These are phyloP conservation scores for Aspergillus niger DNA, from an alignment of 2,329 filamentous ascomycete genomes.

Conservation along the genomic window DNA sequence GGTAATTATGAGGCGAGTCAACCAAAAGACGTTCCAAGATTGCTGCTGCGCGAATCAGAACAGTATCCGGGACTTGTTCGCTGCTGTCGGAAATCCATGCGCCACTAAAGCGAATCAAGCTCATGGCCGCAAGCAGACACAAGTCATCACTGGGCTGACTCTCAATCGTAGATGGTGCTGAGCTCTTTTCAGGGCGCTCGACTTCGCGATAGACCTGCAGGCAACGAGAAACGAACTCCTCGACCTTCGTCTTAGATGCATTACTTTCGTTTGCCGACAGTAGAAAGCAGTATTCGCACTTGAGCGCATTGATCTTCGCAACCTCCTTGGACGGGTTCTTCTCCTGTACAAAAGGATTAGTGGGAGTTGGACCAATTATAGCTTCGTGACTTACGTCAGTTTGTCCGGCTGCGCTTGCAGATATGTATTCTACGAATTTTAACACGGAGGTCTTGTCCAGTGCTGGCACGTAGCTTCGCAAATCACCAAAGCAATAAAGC, in stretches of 20 bases:
- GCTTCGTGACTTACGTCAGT: slow-evolving; percentile 27
- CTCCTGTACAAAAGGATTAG: slow-evolving; percentile 19
- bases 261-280: slow-evolving; percentile 35
- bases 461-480: slow-evolving; percentile 38
- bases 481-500: slow-evolving; percentile 49
- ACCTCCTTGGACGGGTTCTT: slow-evolving; percentile 30
- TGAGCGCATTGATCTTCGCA: slow-evolving; percentile 45
- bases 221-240: slow-evolving; percentile 43
- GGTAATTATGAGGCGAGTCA: slow-evolving; percentile 51
- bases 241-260: slow-evolving; percentile 29
- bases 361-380: background rate
- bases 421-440: slow-evolving; percentile 32
- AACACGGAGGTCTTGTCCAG: slow-evolving; percentile 31
- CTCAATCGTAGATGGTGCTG: slow-evolving; percentile 41
- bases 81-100: slow-evolving; percentile 19
- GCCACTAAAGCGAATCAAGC: slow-evolving; percentile 37
- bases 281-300: slow-evolving; percentile 46
- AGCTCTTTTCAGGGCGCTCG: slow-evolving; percentile 24
- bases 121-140: slow-evolving; percentile 47
- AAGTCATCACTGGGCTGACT: slow-evolving; percentile 48
- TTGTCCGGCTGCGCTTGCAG: slow-evolving; percentile 21
- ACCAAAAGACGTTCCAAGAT: slow-evolving; percentile 44
- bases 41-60: slow-evolving; percentile 40
- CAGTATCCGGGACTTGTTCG: slow-evolving; percentile 27
- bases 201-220: slow-evolving; percentile 36